These are phyloP conservation scores for Fusarium nisikadoi DNA, from an alignment of 2,329 filamentous ascomycete genomes.

Conservation along the genomic window DNA sequence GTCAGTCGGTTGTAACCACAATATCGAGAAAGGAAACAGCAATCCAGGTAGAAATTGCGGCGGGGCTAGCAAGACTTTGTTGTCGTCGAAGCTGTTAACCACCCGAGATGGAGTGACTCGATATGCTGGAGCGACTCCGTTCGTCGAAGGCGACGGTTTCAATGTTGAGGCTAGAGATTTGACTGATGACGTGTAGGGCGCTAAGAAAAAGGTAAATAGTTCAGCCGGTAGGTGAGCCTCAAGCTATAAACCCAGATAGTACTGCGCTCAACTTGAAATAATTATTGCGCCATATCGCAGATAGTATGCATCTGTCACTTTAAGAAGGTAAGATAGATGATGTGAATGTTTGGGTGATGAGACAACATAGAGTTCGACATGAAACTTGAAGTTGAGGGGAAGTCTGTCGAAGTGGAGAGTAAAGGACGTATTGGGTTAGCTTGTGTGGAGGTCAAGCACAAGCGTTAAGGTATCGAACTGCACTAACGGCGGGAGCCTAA, in stretches of 20 bases:
- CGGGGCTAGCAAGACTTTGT: constrained; percentile 7
- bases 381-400: constrained; percentile 40
- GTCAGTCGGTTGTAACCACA: constrained; percentile 29
- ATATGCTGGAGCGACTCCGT: neutral
- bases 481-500: constrained; percentile 28
- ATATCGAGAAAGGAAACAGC: constrained; percentile 13
- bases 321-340: neutral
- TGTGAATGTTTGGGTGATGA: neutral
- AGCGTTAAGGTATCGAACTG: constrained; percentile 5
- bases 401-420: constrained; percentile 12
- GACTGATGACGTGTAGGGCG: constrained; percentile 15
- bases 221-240: neutral
- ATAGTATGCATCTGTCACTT: neutral
- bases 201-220: constrained; percentile 1
- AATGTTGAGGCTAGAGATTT: constrained; percentile 2
- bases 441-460: neutral
- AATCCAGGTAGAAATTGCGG: constrained; percentile 1
- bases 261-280: too few species aligned
- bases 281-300: neutral
- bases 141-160: neutral
- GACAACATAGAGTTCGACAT: constrained; percentile 15
- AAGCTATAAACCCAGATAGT: neutral
- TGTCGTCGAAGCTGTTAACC: neutral
- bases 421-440: constrained; percentile 18
- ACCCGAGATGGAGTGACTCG: constrained; percentile 1